These are phyloP conservation scores for Microthlaspi erraticum DNA, from an alignment of 345 rosid genomes.

Conservation along the genomic window DNA sequence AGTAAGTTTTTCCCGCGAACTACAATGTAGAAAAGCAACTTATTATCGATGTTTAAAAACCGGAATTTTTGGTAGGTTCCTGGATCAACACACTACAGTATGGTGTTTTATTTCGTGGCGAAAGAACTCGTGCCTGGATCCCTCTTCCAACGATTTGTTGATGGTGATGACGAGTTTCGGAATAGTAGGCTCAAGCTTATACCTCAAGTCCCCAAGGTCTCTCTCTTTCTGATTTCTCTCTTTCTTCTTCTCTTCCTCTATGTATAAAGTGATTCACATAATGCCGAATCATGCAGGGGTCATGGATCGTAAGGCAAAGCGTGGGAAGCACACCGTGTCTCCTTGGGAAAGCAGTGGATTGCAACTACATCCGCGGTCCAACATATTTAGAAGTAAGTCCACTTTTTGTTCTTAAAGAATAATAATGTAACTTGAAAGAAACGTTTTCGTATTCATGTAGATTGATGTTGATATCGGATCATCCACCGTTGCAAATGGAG, in stretches of 20 bases:
- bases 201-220: constrained; percentile 94
- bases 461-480: constrained; percentile 97
- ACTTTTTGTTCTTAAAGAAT: no score
- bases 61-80: constrained; percentile 66
- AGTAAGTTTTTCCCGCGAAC: constrained; percentile 55
- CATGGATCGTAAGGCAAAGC: constrained; percentile 99
- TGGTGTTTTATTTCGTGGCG: constrained; percentile 91
- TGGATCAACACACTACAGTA: constrained; percentile 93
- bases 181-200: constrained; percentile 97
- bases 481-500: constrained; percentile 98
- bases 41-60: constrained; percentile 1
- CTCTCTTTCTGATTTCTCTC: background rate
- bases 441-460: constrained; percentile 44
- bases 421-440: constrained; percentile 6
- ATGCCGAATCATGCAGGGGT: constrained; percentile 63
- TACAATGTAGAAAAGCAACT: constrained; percentile 1
- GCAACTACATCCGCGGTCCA: constrained; percentile 87
- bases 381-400: constrained; percentile 79
- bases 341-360: constrained; percentile 94
- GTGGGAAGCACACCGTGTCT: constrained; percentile 99
- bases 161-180: constrained; percentile 98
- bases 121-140: constrained; percentile 72
- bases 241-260: background rate
- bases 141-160: constrained; percentile 91
- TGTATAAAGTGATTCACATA: constrained; percentile 4